phyloP scores from a whole-genome alignment of 1,139 yeast species.

The Candida buenavistaensis region DNA sequence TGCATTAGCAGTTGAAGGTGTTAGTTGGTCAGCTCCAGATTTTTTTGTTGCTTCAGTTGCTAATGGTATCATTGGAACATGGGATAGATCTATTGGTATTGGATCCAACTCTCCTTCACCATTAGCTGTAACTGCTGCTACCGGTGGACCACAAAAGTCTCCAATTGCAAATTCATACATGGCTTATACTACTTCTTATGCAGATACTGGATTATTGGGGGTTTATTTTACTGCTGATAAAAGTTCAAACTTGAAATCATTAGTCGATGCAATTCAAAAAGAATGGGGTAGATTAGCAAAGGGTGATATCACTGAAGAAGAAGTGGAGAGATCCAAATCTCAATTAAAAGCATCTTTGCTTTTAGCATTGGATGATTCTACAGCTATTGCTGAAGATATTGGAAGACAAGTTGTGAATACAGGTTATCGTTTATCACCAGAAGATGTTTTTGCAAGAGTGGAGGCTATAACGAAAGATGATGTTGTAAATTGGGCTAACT shows the following conservation, averaged over 20 bases:
- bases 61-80: conserved; percentile 93
- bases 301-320: conserved; percentile 77
- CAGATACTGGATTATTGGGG: conserved; percentile 98
- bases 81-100: conserved; percentile 91
- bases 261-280: conserved; percentile 70
- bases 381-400: conserved; percentile 96
- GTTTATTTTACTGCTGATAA: conserved; percentile 86
- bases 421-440: conserved; percentile 87
- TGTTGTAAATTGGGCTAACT: conserved; percentile 86
- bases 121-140: conserved; percentile 72
- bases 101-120: conserved; percentile 76
- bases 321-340: conserved; percentile 91
- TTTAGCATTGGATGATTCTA: conserved; percentile 88
- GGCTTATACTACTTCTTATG: conserved; percentile 96
- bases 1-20: conserved; percentile 97
- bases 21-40: conserved; percentile 95
- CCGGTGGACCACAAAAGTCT: conserved; percentile 49
- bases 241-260: conserved; percentile 61
- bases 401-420: conserved; percentile 97
- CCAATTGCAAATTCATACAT: conserved; percentile 89
- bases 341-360: conserved; percentile 91
- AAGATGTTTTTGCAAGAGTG: conserved; percentile 84
- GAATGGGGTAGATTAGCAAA: conserved; percentile 88
- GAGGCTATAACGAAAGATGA: conserved; percentile 78
- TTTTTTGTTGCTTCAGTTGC: conserved; percentile 94